Base-by-base conservation (phyloP, 2,329 filamentous ascomycete genomes). In the Xylaria sp. region DNA sequence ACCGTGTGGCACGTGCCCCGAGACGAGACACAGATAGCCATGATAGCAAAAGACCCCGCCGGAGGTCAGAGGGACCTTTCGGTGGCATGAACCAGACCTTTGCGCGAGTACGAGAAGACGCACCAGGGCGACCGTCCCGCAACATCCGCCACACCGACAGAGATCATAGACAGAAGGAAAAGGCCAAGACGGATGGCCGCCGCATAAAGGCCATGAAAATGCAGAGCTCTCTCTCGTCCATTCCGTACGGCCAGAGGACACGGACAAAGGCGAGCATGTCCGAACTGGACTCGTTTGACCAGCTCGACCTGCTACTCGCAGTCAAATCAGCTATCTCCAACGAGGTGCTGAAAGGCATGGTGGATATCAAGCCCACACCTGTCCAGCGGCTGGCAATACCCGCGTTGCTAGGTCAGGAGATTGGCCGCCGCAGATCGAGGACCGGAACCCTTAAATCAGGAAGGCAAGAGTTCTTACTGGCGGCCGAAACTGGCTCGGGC, bases 401-500 rank as follows among this genome's bases (percentile, higher is more conserved):
- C 0, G 89, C 89, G 0, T 83, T 99, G 9, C 83, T 97, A 56
- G 88, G 90, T 15, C 84, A 89, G 75, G 78, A 84, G 25, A 77
- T 80, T 23, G 81, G 81, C 6, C 80, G 79, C 63, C 79, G 56
- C 39, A 67, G 74, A 56, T 71, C 67, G 70, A 76, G 77, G 74
- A 75, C 77, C 10, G 58, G 41, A 67, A 79, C 77, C 49, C 72
- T 76, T 46, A 72, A 70, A 5, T 64, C 78, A 2, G 77, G 75
- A 65, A 86, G 77, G 73, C 81, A 82, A 68, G 87, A 84, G 82
- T 98, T 93, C 77, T 86, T 99, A 13, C 85, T 99, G 59, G 96
- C 96, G 3, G 96, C 96, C 12, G 96, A 99, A 84, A 99, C 96
- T 0, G 96, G 96, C 13, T 98, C 96, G 0, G 96, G 96, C 69